Evolutionary conservation across 2,329 filamentous ascomycete species (phyloP).

Genomic region (Phyllachora maydis): DNA sequence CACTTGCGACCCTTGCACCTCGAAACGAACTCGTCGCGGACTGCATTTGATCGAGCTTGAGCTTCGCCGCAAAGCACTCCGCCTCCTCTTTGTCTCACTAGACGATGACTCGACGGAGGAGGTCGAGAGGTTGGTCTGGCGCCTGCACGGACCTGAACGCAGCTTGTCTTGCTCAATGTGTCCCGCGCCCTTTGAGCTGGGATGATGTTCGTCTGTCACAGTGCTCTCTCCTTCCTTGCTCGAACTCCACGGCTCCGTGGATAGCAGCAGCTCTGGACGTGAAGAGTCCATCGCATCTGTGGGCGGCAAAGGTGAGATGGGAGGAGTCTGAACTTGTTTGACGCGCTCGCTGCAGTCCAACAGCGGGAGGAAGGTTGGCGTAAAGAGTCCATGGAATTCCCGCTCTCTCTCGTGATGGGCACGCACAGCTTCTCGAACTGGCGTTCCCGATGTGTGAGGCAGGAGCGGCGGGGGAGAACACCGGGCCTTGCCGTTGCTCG

Average conservation of each 20-base stretch:
- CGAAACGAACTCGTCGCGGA: conserved; percentile 41
- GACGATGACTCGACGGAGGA: conserved; percentile 30
- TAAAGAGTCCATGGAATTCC: conserved; percentile 42
- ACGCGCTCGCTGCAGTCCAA: conserved; percentile 23
- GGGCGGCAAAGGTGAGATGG: too few relatives aligned
- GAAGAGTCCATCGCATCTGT: too few relatives aligned
- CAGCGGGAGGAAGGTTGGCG: conserved; percentile 38
- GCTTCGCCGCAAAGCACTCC: conserved; percentile 36
- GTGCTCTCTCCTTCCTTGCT: too few relatives aligned
- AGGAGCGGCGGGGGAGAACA: conserved; percentile 18
- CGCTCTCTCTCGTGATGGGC: conserved; percentile 32
- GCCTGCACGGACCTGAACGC: too few relatives aligned
- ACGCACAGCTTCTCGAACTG: conserved; percentile 15
- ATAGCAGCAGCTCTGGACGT: too few relatives aligned
- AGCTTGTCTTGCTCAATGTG: too few relatives aligned
- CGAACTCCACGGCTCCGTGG: too few relatives aligned
- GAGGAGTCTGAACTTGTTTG: conserved; percentile 5
- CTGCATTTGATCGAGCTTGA: conserved; percentile 30
- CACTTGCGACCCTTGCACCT: conserved; percentile 37
- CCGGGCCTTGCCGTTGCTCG: conserved; percentile 7
- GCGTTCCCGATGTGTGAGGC: conserved; percentile 15
- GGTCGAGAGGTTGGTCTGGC: conserved; percentile 22
- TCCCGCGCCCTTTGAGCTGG: too few relatives aligned
- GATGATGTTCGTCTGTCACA: too few relatives aligned
- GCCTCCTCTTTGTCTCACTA: conserved; percentile 21